Percentiles rank a stretch among this genome's conserved stretches.
Evolutionary conservation across 345 rosid species (phyloP).

Genomic region (Microthlaspi erraticum): DNA sequence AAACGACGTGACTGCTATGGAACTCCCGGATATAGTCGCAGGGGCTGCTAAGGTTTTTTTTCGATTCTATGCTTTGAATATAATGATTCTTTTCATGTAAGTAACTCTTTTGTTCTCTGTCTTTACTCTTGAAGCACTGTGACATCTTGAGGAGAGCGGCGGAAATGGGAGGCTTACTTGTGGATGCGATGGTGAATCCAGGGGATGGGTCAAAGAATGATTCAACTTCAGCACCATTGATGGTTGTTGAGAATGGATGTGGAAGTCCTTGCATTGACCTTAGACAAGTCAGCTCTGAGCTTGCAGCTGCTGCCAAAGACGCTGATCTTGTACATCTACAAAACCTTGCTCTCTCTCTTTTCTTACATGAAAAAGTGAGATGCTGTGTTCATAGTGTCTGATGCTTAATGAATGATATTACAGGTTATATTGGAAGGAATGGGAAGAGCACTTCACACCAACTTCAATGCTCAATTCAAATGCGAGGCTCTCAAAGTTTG

Average conservation of each 20-base stretch:
- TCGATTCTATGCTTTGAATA: not conserved
- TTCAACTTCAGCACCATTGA: slow-evolving; percentile 76
- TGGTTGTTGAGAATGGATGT: slow-evolving; percentile 99
- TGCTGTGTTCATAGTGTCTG: slow-evolving; percentile 19
- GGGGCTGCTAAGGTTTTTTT: slow-evolving; percentile 91
- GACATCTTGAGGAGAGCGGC: slow-evolving; percentile 95
- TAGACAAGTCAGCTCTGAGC: slow-evolving; percentile 99
- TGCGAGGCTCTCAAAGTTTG: slow-evolving; percentile 91
- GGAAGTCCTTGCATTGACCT: slow-evolving; percentile 99
- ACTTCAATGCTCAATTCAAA: slow-evolving; percentile 77
- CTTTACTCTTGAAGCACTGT: slow-evolving; percentile 68
- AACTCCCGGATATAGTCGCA: slow-evolving; percentile 94
- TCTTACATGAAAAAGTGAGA: not conserved
- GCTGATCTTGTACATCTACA: slow-evolving; percentile 91
- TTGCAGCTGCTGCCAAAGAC: slow-evolving; percentile 89
- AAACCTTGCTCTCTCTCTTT: slow-evolving; percentile 4
- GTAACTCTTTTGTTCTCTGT: slow-evolving; percentile 10
- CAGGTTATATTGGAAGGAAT: slow-evolving; percentile 96
- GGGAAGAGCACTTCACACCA: slow-evolving; percentile 98
- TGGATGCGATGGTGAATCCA: slow-evolving; percentile 83
- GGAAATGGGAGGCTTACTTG: slow-evolving; percentile 91
- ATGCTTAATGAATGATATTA: slow-evolving; percentile 34
- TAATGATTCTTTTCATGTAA: slow-evolving; percentile 1
- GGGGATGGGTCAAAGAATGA: slow-evolving; percentile 67
- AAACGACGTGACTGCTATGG: slow-evolving; percentile 96